Conservation (phyloP, 441 rosid species). For the Erodium trifolium region DNA sequence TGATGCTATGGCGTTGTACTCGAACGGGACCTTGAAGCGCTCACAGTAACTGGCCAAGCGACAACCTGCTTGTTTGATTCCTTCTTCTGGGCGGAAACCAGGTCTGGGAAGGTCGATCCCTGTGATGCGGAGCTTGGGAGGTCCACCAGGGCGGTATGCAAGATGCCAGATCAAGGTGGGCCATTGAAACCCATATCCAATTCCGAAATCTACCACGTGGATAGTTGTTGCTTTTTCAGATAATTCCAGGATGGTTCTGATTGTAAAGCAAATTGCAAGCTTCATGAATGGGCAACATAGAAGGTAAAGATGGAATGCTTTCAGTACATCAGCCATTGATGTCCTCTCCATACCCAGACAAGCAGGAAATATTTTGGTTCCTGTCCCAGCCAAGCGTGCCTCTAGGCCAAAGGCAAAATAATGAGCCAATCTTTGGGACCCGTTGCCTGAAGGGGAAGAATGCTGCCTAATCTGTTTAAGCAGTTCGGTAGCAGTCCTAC, state of each 20-base stretch:
- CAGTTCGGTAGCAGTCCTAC: constrained; percentile 48
- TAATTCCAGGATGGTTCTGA: constrained; percentile 33
- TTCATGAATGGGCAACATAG: constrained; percentile 47
- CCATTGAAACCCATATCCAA: constrained; percentile 73
- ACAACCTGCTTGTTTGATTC: not conserved
- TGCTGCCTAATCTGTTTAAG: constrained; percentile 56
- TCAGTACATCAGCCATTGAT: constrained; percentile 52
- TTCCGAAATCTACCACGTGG: constrained; percentile 73
- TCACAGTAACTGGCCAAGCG: not conserved
- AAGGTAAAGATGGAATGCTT: constrained; percentile 49
- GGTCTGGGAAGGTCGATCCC: constrained; percentile 5
- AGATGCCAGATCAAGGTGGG: constrained; percentile 57
- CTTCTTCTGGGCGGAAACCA: constrained; percentile 7
- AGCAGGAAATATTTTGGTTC: constrained; percentile 24
- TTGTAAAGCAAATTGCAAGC: constrained; percentile 39
- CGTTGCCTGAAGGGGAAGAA: constrained; percentile 58
- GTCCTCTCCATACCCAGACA: constrained; percentile 24
- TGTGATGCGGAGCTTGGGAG: constrained; percentile 8
- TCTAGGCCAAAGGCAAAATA: constrained; percentile 75
- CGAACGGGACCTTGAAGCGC: constrained; percentile 5
- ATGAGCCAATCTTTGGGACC: constrained; percentile 66
- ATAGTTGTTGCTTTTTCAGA: constrained; percentile 31
- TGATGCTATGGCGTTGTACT: constrained; percentile 3
- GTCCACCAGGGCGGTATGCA: not conserved
- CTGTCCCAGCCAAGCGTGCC: constrained; percentile 57